These are phyloP conservation scores for Eucalyptus tenuipes DNA, from an alignment of 345 rosid species.

Conservation along the genomic window DNA sequence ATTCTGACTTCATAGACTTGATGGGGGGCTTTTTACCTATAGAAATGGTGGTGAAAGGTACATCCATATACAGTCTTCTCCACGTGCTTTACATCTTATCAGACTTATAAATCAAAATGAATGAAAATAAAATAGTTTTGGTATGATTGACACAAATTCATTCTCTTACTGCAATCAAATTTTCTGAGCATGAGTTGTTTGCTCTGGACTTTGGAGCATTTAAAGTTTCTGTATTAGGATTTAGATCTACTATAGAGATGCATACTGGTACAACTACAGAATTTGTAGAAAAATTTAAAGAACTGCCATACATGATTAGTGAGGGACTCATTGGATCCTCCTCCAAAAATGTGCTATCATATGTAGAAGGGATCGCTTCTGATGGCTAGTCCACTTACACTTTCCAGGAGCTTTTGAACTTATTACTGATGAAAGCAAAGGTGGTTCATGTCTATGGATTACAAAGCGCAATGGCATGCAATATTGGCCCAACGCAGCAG, in stretches of 20 bases:
- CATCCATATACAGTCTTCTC: not conserved
- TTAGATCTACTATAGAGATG: not conserved
- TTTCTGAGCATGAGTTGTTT: not conserved
- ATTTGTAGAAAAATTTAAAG: not conserved
- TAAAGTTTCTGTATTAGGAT: not conserved
- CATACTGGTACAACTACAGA: not conserved
- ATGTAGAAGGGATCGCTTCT: not conserved
- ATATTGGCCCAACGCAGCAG: slow-evolving; percentile 81
- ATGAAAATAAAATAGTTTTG: not conserved
- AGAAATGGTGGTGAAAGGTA: slow-evolving; percentile 77
- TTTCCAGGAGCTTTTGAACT: slow-evolving; percentile 79
- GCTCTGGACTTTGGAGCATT: not conserved
- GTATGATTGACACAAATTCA: not conserved
- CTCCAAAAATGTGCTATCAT: not conserved
- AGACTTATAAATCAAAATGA: not conserved
- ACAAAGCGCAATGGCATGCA: slow-evolving; percentile 81
- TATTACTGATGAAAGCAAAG: slow-evolving; percentile 66
- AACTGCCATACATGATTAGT: not conserved
- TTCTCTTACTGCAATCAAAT: not conserved
- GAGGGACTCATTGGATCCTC: not conserved
- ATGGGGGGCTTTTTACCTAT: slow-evolving; percentile 75
- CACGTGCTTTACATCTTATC: not conserved
- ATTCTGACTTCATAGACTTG: slow-evolving; percentile 9
- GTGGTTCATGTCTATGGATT: slow-evolving; percentile 88
- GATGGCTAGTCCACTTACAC: not conserved